These are phyloP conservation scores for Paecilomyces dactylethromorphus DNA, from an alignment of 2,329 filamentous ascomycete genomes.

Conservation along the genomic window DNA sequence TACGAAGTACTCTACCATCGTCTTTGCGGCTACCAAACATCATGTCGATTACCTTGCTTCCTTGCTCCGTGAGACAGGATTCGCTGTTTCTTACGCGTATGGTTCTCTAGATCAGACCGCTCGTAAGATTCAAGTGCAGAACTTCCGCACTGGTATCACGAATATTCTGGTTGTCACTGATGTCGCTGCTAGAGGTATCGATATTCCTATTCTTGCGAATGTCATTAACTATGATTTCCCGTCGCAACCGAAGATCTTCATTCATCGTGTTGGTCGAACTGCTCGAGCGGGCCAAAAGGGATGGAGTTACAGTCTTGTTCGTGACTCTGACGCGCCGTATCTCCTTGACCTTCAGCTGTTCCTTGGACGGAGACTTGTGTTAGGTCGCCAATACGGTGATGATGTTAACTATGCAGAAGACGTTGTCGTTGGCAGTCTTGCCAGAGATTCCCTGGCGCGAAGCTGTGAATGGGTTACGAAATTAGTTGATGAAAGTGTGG, in stretches of 20 bases:
- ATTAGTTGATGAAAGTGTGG: constrained; percentile 65
- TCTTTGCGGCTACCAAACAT: constrained; percentile 93
- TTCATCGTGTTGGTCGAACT: constrained; percentile 92
- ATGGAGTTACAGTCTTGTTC: constrained; percentile 91
- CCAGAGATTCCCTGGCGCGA: constrained; percentile 65
- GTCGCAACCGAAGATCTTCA: constrained; percentile 91
- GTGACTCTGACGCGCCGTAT: constrained; percentile 84
- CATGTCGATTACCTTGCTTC: constrained; percentile 88
- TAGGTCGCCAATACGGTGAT: constrained; percentile 59
- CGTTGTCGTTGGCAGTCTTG: constrained; percentile 71
- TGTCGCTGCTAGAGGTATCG: constrained; percentile 92
- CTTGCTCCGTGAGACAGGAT: constrained; percentile 74
- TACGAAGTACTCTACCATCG: constrained; percentile 84
- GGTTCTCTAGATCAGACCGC: constrained; percentile 92
- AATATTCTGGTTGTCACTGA: constrained; percentile 95
- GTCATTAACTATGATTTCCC: constrained; percentile 99
- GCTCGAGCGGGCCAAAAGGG: constrained; percentile 87
- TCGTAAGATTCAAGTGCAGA: constrained; percentile 82
- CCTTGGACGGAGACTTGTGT: constrained; percentile 71
- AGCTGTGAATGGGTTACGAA: constrained; percentile 80
- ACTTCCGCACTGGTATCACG: constrained; percentile 75
- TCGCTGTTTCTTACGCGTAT: constrained; percentile 88
- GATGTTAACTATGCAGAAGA: constrained; percentile 70
- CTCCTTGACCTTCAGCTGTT: constrained; percentile 91
- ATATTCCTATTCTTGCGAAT: constrained; percentile 92